Percentiles rank a stretch among this genome's conserved stretches.
phyloP scores from a whole-genome alignment of 805 yeast species.

The Sugiyamaella smithiae region DNA sequence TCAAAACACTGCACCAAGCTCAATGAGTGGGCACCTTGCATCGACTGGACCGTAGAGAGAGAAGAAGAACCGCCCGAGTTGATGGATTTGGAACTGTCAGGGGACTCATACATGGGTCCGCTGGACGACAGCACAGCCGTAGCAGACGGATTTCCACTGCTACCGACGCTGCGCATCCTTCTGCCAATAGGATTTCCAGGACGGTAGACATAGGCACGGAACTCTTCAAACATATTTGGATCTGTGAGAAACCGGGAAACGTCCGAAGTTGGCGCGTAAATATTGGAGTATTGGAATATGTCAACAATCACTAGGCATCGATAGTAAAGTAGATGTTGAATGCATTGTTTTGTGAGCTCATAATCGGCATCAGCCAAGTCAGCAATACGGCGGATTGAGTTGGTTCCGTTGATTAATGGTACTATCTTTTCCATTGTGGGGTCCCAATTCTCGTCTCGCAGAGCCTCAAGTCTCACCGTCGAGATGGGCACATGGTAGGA shows the following conservation, averaged over 20 bases:
- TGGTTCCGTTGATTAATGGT: conserved; percentile 85
- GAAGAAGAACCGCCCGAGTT: conserved; percentile 6
- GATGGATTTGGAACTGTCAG: conserved; percentile 4
- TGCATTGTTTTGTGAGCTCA: conserved; percentile 74
- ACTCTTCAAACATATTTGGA: conserved; percentile 67
- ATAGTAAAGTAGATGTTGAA: conserved; percentile 88
- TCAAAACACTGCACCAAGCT: conserved; percentile 41
- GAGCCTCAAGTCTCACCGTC: conserved; percentile 66
- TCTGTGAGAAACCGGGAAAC: conserved; percentile 67
- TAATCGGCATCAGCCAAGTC: conserved; percentile 79
- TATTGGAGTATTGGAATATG: conserved; percentile 83
- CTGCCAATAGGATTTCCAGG: conserved; percentile 11
- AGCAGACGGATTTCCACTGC: conserved; percentile 5
- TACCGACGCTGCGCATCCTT: conserved; percentile 19
- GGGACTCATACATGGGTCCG: not conserved
- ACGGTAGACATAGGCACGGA: conserved; percentile 75
- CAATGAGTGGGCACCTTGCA: conserved; percentile 7
- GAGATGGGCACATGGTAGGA: conserved; percentile 89
- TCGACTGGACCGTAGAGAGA: conserved; percentile 8
- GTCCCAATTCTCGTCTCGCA: conserved; percentile 93
- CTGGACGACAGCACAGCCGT: not conserved
- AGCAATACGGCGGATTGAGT: conserved; percentile 74
- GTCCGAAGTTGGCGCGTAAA: conserved; percentile 83
- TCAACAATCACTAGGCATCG: conserved; percentile 80
- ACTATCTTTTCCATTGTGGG: conserved; percentile 89